Percentiles rank a stretch among this genome's conserved stretches.
phyloP scores from a whole-genome alignment of 2,329 filamentous ascomycete genomes.

The Penicillium glabrum region DNA sequence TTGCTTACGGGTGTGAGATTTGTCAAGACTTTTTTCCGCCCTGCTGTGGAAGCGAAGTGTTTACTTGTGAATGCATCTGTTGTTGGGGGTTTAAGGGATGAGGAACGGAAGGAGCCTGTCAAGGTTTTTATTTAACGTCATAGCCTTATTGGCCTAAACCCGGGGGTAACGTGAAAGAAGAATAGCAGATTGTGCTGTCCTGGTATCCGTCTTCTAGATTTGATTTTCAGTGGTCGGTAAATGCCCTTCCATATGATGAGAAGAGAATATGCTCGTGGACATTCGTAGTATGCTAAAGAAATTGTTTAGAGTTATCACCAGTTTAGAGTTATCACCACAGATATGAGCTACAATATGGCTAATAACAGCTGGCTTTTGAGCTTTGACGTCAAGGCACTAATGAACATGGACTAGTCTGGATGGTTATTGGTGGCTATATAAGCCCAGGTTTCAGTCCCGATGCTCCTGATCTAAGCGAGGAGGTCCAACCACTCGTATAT shows the following conservation, averaged over 20 bases:
- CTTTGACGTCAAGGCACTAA: not conserved
- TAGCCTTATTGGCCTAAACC: too few relatives aligned
- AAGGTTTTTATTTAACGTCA: slow-evolving; percentile 26
- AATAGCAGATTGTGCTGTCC: too few relatives aligned
- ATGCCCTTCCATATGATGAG: too few relatives aligned
- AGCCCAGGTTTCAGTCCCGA: not conserved
- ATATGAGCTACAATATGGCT: too few relatives aligned
- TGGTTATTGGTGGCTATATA: not conserved
- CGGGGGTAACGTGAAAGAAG: too few relatives aligned
- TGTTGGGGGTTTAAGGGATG: slow-evolving; percentile 18
- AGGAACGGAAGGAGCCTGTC: slow-evolving; percentile 7
- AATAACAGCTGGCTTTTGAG: not conserved
- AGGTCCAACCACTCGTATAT: not conserved
- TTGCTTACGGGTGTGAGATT: slow-evolving; percentile 12
- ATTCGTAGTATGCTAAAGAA: too few relatives aligned
- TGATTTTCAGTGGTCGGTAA: too few relatives aligned
- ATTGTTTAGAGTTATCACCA: too few relatives aligned
- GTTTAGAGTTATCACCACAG: too few relatives aligned
- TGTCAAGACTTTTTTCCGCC: not conserved
- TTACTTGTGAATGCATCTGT: slow-evolving; percentile 23
- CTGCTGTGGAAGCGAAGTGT: slow-evolving; percentile 19
- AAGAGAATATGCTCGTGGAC: too few relatives aligned
- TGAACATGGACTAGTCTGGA: not conserved
- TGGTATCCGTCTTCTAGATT: too few relatives aligned
- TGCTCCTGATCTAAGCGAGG: not conserved